Percentiles rank a stretch among this genome's conserved stretches.
phyloP scores from a whole-genome alignment of 257 asterid species.

The Parsonsia alboflavescens region DNA sequence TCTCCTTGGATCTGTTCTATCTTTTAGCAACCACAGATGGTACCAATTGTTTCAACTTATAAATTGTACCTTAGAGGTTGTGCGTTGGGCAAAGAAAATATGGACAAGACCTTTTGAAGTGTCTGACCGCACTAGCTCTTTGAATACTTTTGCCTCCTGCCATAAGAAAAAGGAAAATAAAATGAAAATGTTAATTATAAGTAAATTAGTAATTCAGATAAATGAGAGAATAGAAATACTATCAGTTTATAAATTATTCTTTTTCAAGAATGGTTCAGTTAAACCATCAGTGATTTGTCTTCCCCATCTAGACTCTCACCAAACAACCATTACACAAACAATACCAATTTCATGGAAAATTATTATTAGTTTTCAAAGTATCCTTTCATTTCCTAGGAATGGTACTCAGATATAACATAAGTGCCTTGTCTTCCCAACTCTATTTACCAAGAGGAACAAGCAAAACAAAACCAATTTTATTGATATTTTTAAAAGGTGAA shows the following conservation, averaged over 20 bases:
- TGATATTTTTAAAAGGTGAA: neutral
- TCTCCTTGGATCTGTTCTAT: neutral
- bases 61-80: constrained; percentile 67
- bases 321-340: neutral
- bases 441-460: neutral
- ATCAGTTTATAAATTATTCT: neutral
- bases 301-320: neutral
- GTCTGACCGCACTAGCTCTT: constrained; percentile 56
- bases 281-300: neutral
- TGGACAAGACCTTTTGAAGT: constrained; percentile 87
- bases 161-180: constrained; percentile 16
- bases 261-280: neutral
- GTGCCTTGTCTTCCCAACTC: neutral
- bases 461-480: neutral
- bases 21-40: neutral
- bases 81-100: constrained; percentile 81
- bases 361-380: neutral
- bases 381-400: neutral
- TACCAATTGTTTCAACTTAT: neutral
- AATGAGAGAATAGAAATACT: neutral
- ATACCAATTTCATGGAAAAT: neutral
- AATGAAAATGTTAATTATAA: neutral
- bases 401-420: neutral
- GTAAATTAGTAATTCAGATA: neutral
- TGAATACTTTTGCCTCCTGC: constrained; percentile 65